These are phyloP conservation scores for Trypanosoma avium DNA, from an alignment of 208 protist species.

Conservation along the genomic window DNA sequence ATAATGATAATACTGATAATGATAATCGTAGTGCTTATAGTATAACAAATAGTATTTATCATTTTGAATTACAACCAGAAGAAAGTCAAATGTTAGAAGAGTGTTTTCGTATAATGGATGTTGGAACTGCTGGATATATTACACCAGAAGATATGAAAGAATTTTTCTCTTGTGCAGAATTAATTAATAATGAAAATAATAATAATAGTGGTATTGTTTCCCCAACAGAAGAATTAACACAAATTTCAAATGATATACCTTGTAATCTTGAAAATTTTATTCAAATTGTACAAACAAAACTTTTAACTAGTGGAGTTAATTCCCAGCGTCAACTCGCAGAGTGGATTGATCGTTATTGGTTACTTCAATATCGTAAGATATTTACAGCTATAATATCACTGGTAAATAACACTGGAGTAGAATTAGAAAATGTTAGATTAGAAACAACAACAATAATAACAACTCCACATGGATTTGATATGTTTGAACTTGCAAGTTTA, in stretches of 20 bases:
- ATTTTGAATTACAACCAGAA: background rate
- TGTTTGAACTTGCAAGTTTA: constrained; percentile 35
- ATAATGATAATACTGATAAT: background rate
- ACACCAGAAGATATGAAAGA: constrained; percentile 30
- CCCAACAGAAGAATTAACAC: background rate
- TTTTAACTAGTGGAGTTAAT: too few species aligned
- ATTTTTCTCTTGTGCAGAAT: constrained; percentile 30
- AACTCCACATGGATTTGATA: constrained; percentile 18
- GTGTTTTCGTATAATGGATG: constrained; percentile 57
- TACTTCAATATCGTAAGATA: constrained; percentile 47
- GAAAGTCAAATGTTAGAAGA: constrained; percentile 32
- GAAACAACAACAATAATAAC: too few species aligned
- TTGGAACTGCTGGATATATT: constrained; percentile 31
- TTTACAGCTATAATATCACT: constrained; percentile 33
- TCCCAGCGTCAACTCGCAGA: constrained; percentile 1
- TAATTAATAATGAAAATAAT: too few species aligned
- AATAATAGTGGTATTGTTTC: too few species aligned
- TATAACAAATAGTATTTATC: too few species aligned
- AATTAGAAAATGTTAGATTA: constrained; percentile 23
- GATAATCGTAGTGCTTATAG: background rate
- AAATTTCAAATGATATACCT: constrained; percentile 6
- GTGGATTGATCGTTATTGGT: constrained; percentile 61
- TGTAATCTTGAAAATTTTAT: constrained; percentile 9
- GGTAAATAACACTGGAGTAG: constrained; percentile 29
- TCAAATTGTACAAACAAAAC: background rate